Base-by-base conservation (phyloP, 331 rosid species). In the Erythrophleum ivorense region DNA sequence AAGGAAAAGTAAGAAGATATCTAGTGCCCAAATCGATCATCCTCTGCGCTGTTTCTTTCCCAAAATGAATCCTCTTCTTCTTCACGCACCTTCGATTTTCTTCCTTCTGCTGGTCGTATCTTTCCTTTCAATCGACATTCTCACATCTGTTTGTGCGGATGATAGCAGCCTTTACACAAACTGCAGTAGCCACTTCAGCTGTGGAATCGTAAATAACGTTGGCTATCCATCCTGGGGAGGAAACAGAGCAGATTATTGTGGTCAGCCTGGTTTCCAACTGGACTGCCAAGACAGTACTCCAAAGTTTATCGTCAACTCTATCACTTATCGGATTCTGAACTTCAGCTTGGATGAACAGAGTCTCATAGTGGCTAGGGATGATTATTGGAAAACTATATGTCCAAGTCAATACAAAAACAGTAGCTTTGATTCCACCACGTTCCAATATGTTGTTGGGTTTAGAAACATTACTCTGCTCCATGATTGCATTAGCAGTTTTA, bases 221-320 rank as follows among this genome's bases (percentile, higher is more conserved):
- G 9, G 33, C 2, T 93, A 90, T 31, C 98, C 98, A 1, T 95
- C 91, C 57, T 93, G 86, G 90, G 97, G 92, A 18, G 11, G 0
- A 0, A 63, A 62, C 68, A 84, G 92, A 45, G 48, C 73, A 1
- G 0, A 1, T 0, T 68, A 84, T 31, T 93, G 99, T 14, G 96
- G 98, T 15, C 68, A 12, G 2, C 74, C 90, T 0, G 45, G 49
- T 15, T 81, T 50, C 18, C 0, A 76, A 69, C 80, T 91, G 3
- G 3, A 19, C 38, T 93, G 97, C 71, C 9, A 76, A 31, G 11
- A 0, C 0, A 0, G 0, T 0, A 50, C 0, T 1, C 73, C 87
- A 0, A 14, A 40, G 60, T 48, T 91, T 54, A 81, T 13, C 12
- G 72, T 89, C 40, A 2, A 0, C 0, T 0, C 9, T 0, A 3